Conservation (phyloP, 1,139 yeast species). For the Wickerhamomyces sp. region DNA sequence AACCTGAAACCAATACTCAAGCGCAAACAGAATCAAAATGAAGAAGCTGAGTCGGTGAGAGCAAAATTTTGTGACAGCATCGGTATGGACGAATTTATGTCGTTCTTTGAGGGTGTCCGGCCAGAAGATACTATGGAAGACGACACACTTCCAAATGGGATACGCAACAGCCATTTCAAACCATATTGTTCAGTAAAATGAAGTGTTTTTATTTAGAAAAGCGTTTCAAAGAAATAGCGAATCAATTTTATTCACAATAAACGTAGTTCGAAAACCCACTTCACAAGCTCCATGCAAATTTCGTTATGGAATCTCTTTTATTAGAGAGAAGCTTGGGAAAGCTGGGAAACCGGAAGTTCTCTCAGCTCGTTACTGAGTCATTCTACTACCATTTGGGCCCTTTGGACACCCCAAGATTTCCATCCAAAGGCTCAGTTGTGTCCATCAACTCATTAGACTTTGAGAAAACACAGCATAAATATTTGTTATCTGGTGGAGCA, state of each 20-base stretch:
- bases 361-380: constrained; percentile 32
- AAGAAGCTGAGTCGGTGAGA: constrained; percentile 26
- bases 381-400: constrained; percentile 32
- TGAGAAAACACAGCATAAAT: constrained; percentile 48
- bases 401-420: constrained; percentile 26
- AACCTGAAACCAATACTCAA: constrained; percentile 29
- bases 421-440: constrained; percentile 33
- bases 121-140: constrained; percentile 25
- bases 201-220: no score
- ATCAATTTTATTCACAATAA: no score
- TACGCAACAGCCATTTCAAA: no score
- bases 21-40: constrained; percentile 26
- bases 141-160: no score
- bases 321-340: constrained; percentile 15
- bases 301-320: constrained; percentile 13
- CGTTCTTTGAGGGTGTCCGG: constrained; percentile 27
- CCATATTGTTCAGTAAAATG: not conserved
- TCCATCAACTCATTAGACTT: constrained; percentile 64
- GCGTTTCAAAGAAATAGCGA: no score
- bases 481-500: constrained; percentile 68
- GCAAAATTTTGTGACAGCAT: constrained; percentile 28
- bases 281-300: no score
- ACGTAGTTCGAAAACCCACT: no score
- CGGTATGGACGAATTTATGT: constrained; percentile 28
- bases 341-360: constrained; percentile 8